Evolutionary conservation across 148 eudicot species (phyloP).

Genomic region (Camellia sinensis): DNA sequence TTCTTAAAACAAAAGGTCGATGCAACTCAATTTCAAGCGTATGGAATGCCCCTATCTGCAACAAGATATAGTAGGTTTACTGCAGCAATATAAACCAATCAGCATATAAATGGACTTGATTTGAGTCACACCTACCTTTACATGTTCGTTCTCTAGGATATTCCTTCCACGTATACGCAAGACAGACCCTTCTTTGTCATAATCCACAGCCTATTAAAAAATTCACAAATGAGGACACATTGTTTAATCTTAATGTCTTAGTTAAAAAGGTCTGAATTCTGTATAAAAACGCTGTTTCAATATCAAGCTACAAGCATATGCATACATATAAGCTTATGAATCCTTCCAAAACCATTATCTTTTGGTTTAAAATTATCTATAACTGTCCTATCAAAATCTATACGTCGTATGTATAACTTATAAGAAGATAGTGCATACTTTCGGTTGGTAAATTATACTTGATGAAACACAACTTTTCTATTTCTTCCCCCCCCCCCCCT

Average conservation of each 20-base stretch:
- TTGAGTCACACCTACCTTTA: constrained; percentile 55
- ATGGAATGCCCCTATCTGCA: constrained; percentile 96
- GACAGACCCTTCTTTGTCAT: constrained; percentile 89
- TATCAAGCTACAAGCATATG: neutral
- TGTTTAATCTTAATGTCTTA: neutral
- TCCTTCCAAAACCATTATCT: neutral
- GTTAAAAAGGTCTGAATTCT: neutral
- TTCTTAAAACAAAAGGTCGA: constrained; percentile 83
- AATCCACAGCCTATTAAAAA: constrained; percentile 60
- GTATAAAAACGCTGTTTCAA: neutral
- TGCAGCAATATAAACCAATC: constrained; percentile 13
- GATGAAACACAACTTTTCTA: neutral
- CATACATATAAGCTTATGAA: neutral
- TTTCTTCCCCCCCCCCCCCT: too few relatives aligned
- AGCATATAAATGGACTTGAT: neutral
- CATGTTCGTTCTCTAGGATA: constrained; percentile 78
- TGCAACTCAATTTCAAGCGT: constrained; percentile 88
- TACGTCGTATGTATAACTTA: neutral
- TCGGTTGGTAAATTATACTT: neutral
- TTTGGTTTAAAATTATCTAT: neutral
- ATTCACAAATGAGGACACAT: neutral
- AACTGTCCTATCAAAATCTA: neutral
- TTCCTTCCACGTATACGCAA: constrained; percentile 94
- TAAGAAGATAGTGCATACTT: neutral
- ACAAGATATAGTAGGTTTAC: constrained; percentile 9